Conservation (phyloP, 31 red algal species). For the Odonthalia washingtoniensis region DNA sequence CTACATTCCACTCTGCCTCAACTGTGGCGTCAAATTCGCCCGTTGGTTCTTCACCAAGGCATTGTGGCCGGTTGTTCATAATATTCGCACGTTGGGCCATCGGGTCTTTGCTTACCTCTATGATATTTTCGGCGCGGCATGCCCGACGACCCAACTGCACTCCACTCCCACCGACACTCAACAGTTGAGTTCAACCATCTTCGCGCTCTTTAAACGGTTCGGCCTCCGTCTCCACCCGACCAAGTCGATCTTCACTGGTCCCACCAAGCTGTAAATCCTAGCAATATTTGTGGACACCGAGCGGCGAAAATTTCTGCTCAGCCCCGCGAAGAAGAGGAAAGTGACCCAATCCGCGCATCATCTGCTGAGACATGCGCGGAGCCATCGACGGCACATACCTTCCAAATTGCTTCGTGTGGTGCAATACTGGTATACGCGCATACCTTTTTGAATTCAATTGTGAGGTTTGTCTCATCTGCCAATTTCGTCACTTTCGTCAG, state of each 20-base stretch:
- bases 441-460: background rate
- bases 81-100: slow-evolving; percentile 21
- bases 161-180: slow-evolving; percentile 1
- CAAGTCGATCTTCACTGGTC: slow-evolving; percentile 15
- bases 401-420: background rate
- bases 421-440: background rate
- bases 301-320: slow-evolving; percentile 17
- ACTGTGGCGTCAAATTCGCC: slow-evolving; percentile 33
- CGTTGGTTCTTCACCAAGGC: slow-evolving; percentile 48
- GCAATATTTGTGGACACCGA: slow-evolving; percentile 47
- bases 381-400: no score
- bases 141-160: background rate
- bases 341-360: slow-evolving; percentile 6
- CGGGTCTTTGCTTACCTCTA: slow-evolving; percentile 40
- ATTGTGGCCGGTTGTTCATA: slow-evolving; percentile 16
- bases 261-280: slow-evolving; percentile 25
- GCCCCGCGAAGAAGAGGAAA: slow-evolving; percentile 7
- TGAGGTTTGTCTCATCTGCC: background rate
- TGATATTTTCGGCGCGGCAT: slow-evolving; percentile 46
- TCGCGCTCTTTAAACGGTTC: slow-evolving; percentile 3
- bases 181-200: slow-evolving; percentile 9
- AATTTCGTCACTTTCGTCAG: background rate
- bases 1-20: slow-evolving; percentile 47
- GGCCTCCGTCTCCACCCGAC: slow-evolving; percentile 30
- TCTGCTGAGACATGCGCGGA: slow-evolving; percentile 34